Evolutionary conservation across 495 filamentous ascomycete species (phyloP).

Genomic region (Trichoderma erinaceum): DNA sequence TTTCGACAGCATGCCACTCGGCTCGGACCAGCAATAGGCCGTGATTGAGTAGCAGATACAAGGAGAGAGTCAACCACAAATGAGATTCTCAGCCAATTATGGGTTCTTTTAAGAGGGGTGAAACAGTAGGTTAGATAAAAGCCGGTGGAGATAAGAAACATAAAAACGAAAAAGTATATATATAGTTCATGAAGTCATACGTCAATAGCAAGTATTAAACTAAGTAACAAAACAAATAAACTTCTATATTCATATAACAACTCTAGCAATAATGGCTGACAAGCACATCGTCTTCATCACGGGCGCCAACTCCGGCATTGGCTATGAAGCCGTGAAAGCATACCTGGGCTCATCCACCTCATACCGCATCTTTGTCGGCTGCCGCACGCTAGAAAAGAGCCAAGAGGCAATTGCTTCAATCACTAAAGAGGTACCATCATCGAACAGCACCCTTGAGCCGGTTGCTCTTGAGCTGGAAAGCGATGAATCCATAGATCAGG

Average conservation of each 20-base stretch:
- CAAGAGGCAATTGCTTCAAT: constrained; percentile 12
- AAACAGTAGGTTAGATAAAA: background rate
- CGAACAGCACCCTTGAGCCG: constrained; percentile 16
- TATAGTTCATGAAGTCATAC: background rate
- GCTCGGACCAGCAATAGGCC: background rate
- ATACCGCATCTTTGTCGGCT: constrained; percentile 36
- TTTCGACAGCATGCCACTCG: background rate
- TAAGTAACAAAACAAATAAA: background rate
- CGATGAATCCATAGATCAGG: constrained; percentile 45
- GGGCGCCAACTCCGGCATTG: constrained; percentile 46
- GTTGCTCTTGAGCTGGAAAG: constrained; percentile 42
- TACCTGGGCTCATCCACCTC: constrained; percentile 27
- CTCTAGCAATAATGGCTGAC: constrained; percentile 11
- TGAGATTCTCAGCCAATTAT: background rate
- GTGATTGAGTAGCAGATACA: background rate
- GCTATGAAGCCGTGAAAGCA: constrained; percentile 37
- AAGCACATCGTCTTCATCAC: constrained; percentile 39
- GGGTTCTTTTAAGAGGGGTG: background rate
- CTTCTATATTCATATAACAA: background rate
- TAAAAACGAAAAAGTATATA: background rate
- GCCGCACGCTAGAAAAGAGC: constrained; percentile 22
- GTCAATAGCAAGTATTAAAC: background rate
- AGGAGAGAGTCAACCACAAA: background rate
- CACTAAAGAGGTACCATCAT: background rate
- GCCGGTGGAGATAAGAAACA: background rate